A percentile compares a stretch with the other conserved stretches of the same genome.
Evolutionary conservation across 768 basidiomycete species (phyloP).

Genomic region (Lentinula lateritia): DNA sequence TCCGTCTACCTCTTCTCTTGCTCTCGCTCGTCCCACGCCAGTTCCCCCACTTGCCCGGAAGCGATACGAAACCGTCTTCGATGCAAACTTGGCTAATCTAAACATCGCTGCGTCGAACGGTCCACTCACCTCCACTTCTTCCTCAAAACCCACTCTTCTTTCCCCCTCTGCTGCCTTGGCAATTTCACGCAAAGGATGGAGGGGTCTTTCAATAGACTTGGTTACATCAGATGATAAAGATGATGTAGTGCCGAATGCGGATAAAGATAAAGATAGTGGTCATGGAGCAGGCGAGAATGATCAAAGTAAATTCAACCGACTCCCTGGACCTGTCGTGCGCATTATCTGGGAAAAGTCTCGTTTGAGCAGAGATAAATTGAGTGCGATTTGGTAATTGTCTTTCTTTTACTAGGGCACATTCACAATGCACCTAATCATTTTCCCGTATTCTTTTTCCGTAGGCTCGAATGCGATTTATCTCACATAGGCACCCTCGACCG

Average conservation of each 20-base stretch:
- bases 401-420: background rate
- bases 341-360: conserved; percentile 60
- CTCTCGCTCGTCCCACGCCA: conserved; percentile 52
- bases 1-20: conserved; percentile 9
- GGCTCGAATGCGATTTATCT: conserved; percentile 65
- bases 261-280: conserved; percentile 26
- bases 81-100: conserved; percentile 31
- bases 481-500: conserved; percentile 53
- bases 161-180: background rate
- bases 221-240: conserved; percentile 27
- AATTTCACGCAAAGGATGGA: conserved; percentile 57
- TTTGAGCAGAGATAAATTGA: conserved; percentile 45
- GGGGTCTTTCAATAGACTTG: conserved; percentile 64
- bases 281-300: conserved; percentile 18
- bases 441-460: conserved; percentile 19
- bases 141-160: background rate
- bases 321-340: conserved; percentile 54
- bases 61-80: conserved; percentile 67
- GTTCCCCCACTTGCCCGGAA: conserved; percentile 57
- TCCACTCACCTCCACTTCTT: conserved; percentile 13
- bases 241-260: conserved; percentile 12
- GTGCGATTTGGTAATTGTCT: conserved; percentile 59
- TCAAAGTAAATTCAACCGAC: conserved; percentile 17
- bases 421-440: background rate
- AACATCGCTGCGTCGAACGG: conserved; percentile 9